Conservation (phyloP, 208 protist genomes). For the Wallacemonas rigidus region DNA sequence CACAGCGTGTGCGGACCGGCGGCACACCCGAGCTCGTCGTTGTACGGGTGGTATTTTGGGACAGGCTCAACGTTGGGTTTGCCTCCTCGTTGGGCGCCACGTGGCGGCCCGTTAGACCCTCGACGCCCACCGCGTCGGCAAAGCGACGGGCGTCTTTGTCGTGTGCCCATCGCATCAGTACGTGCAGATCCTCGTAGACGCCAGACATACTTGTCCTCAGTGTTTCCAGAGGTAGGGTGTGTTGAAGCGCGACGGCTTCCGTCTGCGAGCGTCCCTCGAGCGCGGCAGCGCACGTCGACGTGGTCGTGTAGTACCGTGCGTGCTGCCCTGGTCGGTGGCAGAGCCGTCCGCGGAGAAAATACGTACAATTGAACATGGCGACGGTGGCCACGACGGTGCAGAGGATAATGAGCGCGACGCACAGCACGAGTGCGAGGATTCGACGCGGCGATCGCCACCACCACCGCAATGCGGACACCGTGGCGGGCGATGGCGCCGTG, state of each 20-base stretch:
- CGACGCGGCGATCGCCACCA: neutral
- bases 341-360: slow-evolving; percentile 8
- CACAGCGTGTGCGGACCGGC: neutral
- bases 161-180: neutral
- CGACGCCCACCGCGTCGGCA: no score
- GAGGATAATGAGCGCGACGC: neutral
- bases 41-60: no score
- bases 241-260: neutral
- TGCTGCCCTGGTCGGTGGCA: slow-evolving; percentile 11
- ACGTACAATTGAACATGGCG: slow-evolving; percentile 9
- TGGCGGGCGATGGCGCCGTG: neutral
- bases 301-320: slow-evolving; percentile 12
- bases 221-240: neutral
- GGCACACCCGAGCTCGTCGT: no score
- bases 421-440: neutral
- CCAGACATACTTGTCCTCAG: neutral
- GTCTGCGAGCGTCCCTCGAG: neutral
- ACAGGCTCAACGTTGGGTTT: no score
- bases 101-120: no score
- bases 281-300: neutral
- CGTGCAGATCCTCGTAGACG: neutral
- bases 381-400: neutral
- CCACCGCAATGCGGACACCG: neutral
- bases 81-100: no score
- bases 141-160: no score